Conservation (phyloP, 1,284 basidiomycete species). For the Megacollybia platyphylla region DNA sequence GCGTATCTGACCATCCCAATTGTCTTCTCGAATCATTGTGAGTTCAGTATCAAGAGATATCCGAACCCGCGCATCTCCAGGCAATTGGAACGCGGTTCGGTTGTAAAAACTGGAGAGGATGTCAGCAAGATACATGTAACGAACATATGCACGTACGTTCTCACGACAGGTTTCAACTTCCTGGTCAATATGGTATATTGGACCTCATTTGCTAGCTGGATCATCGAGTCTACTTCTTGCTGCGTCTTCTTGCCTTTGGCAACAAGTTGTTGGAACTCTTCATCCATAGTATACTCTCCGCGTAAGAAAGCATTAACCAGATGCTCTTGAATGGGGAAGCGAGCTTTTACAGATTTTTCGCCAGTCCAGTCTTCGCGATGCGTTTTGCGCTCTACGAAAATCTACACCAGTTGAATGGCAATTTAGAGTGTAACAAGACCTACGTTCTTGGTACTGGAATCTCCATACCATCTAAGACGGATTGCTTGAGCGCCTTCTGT, state of each 20-base stretch:
- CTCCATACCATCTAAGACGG: constrained; percentile 97
- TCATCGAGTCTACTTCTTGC: constrained; percentile 90
- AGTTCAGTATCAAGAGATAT: constrained; percentile 98
- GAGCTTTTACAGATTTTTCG: constrained; percentile 97
- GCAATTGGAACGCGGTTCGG: constrained; percentile 96
- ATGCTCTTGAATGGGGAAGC: constrained; percentile 94
- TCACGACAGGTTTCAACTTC: constrained; percentile 64
- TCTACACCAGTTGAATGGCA: constrained; percentile 27
- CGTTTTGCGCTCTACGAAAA: constrained; percentile 98
- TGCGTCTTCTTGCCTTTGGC: constrained; percentile 92
- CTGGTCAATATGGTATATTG: constrained; percentile 88
- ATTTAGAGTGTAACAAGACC: constrained; percentile 11
- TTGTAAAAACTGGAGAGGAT: constrained; percentile 81
- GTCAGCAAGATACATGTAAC: constrained; percentile 1
- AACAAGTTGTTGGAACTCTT: constrained; percentile 82
- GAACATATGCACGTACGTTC: too few relatives aligned
- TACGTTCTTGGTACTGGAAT: constrained; percentile 70
- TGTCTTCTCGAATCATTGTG: constrained; percentile 89
- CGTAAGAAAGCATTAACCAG: constrained; percentile 86
- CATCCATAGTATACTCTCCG: constrained; percentile 91
- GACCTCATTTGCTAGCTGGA: constrained; percentile 92
- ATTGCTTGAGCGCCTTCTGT: constrained; percentile 97
- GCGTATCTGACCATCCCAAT: constrained; percentile 81
- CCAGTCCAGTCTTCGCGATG: constrained; percentile 99
- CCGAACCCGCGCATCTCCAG: constrained; percentile 93